A percentile compares a stretch with the other conserved stretches of the same genome.
Evolutionary conservation across 1,284 basidiomycete species (phyloP).

Genomic region (Ganoderma boninense): DNA sequence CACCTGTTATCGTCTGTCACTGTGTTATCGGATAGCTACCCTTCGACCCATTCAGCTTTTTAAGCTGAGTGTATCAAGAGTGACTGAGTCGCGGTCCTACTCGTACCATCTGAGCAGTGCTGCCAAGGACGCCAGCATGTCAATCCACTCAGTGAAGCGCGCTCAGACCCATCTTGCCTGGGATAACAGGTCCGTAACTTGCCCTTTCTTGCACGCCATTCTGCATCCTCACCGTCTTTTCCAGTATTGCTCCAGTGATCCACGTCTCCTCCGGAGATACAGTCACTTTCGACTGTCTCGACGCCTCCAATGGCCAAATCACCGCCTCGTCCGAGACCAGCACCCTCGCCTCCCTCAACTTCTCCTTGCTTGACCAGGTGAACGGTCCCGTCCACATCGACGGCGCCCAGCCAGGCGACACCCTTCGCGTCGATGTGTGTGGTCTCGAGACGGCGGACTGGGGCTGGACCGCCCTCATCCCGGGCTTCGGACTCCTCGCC

Average conservation of each 20-base stretch:
- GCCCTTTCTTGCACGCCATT: slow-evolving; percentile 30
- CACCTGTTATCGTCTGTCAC: not conserved
- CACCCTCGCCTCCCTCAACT: slow-evolving; percentile 49
- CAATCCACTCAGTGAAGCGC: slow-evolving; percentile 61
- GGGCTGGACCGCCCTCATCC: slow-evolving; percentile 69
- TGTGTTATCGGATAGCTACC: not conserved
- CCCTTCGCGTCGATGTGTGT: slow-evolving; percentile 64
- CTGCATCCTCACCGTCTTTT: too few relatives aligned
- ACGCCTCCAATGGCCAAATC: slow-evolving; percentile 69
- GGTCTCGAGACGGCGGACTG: slow-evolving; percentile 59
- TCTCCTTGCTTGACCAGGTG: slow-evolving; percentile 62
- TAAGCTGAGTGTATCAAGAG: too few relatives aligned
- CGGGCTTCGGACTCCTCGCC: slow-evolving; percentile 64
- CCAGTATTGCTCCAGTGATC: slow-evolving; percentile 59
- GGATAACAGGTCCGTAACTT: slow-evolving; percentile 61
- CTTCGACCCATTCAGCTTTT: not conserved
- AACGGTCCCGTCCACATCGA: slow-evolving; percentile 64
- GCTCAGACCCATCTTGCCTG: slow-evolving; percentile 59
- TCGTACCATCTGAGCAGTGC: too few relatives aligned
- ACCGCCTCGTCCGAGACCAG: slow-evolving; percentile 50
- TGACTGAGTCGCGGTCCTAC: too few relatives aligned
- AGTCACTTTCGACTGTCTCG: slow-evolving; percentile 66
- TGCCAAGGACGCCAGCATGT: slow-evolving; percentile 42
- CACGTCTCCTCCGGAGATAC: slow-evolving; percentile 60
- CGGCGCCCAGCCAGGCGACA: slow-evolving; percentile 61